These are phyloP conservation scores for Dalbergia oliveri DNA, from an alignment of 306 rosid species.

Conservation along the genomic window DNA sequence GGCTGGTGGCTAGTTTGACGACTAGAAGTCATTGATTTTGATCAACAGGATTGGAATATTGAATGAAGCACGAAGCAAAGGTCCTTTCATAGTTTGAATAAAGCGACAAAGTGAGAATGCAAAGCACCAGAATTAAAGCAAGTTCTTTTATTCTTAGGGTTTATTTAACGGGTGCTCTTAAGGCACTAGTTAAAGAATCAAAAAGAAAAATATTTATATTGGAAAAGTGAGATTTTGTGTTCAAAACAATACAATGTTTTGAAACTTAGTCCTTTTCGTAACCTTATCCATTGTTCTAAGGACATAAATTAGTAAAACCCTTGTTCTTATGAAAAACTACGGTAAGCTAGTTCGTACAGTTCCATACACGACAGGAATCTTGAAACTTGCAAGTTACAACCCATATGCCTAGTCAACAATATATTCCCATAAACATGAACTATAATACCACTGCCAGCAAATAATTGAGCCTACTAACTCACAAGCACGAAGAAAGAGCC, in stretches of 20 bases:
- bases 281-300: no score
- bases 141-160: not conserved
- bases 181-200: no score
- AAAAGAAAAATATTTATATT: no score
- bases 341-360: not conserved
- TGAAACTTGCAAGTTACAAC: not conserved
- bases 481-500: not conserved
- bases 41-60: no score
- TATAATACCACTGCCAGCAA: not conserved
- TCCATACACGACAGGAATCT: not conserved
- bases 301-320: no score
- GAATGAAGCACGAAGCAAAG: conserved; percentile 1
- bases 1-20: not conserved
- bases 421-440: not conserved
- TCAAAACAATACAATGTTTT: no score
- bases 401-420: conserved; percentile 9
- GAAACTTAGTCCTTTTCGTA: no score
- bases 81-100: not conserved
- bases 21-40: not conserved
- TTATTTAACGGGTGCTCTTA: no score
- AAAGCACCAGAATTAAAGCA: not conserved
- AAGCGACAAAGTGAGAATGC: not conserved
- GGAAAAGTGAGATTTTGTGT: no score
- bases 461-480: not conserved
- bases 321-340: not conserved